Percentiles rank a stretch among this genome's conserved stretches.
phyloP scores from a whole-genome alignment of 2,329 filamentous ascomycete genomes.

The Claviceps quebecensis region DNA sequence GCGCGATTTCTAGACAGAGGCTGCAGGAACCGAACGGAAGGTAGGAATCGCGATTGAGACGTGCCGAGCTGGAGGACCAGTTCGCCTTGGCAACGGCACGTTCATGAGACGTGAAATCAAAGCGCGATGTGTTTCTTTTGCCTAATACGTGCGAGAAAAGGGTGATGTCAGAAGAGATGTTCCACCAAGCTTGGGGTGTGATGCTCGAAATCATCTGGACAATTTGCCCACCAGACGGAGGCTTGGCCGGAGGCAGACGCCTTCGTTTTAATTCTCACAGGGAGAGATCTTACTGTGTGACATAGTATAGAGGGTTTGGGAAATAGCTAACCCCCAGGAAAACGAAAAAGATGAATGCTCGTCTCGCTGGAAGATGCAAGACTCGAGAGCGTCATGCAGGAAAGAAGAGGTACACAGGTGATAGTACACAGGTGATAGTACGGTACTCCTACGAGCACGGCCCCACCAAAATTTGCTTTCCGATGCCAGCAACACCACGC shows the following conservation, averaged over 20 bases:
- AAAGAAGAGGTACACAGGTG: background rate
- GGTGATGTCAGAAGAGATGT: background rate
- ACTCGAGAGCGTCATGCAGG: background rate
- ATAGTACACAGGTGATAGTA: too few species aligned
- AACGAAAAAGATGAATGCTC: background rate
- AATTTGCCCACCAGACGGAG: background rate
- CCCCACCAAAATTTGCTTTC: too few species aligned
- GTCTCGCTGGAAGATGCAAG: background rate
- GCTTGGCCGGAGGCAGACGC: background rate
- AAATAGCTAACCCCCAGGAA: background rate
- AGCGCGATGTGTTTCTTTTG: slow-evolving; percentile 82
- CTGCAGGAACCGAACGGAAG: slow-evolving; percentile 81
- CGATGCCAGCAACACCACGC: too few species aligned
- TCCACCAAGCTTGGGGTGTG: background rate
- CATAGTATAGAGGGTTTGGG: slow-evolving; percentile 19
- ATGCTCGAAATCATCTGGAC: background rate
- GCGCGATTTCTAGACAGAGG: slow-evolving; percentile 69
- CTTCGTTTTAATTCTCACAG: background rate
- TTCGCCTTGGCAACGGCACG: slow-evolving; percentile 65
- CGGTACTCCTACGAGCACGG: background rate
- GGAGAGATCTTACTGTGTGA: slow-evolving; percentile 31
- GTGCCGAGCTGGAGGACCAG: slow-evolving; percentile 74
- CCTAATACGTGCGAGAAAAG: slow-evolving; percentile 24
- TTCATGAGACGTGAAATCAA: slow-evolving; percentile 90
- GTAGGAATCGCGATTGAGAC: slow-evolving; percentile 79